Base-by-base conservation (phyloP, 345 rosid species). In the Populus davidiana region DNA sequence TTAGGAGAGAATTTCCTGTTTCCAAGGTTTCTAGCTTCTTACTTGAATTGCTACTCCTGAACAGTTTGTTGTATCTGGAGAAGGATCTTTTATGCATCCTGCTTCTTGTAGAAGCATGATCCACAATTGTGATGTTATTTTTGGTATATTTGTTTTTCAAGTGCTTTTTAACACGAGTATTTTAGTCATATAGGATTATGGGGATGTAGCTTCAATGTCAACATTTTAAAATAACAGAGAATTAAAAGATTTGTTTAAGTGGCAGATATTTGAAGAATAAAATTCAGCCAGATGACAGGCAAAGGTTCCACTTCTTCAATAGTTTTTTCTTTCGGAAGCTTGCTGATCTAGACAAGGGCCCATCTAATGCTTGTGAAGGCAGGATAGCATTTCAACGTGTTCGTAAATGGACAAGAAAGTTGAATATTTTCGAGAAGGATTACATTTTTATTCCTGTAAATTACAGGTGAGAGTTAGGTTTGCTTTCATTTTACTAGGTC, bases 311-410 rank as follows among this genome's bases (percentile, higher is more conserved):
- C 80, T 96, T 96, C 78, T 93, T 93, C 85, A 96, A 96, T 77
- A 93, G 99, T 80, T 96, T 96, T 86, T 96, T 96, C 93, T 95
- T 95, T 84, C 90, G 96, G 63, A 95, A 95, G 90, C 98, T 96
- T 80, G 97, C 98, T 82, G 99, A 96, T 87, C 86, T 93, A 11
- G 97, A 92, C 86, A 96, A 92, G 82, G 96, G 92, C 79, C 97
- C 96, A 33, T 88, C 91, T 67, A 92, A 94, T 88, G 89, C 90
- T 75, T 83, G 81, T 41, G 98, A 91, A 80, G 96, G 99, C 77
- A 90, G 88, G 84, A 97, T 94, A 69, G 98, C 99, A 77, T 96
- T 93, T 82, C 82, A 87, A 64, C 99, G 99, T 67, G 97, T 96
- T 79, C 92, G 82, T 65, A 96, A 93, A 83, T 96, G 99, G 99